A percentile compares a stretch with the other conserved stretches of the same genome.
phyloP scores from a whole-genome alignment of 2,329 filamentous ascomycete species.

The Trichophyton benhamiae region DNA sequence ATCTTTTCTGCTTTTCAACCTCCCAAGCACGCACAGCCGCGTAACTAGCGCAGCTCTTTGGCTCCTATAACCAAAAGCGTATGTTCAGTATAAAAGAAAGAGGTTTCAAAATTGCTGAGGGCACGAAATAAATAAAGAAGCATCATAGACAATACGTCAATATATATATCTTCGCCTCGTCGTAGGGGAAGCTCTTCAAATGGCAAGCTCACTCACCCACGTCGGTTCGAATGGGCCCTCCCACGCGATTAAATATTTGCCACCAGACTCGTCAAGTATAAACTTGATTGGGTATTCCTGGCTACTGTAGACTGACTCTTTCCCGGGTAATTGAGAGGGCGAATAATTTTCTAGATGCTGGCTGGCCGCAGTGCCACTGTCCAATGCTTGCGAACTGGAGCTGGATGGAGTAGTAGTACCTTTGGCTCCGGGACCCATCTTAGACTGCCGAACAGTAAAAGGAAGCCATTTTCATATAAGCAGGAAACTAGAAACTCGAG shows the following conservation, averaged over 20 bases:
- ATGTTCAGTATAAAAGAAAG: neutral
- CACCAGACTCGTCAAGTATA: conserved; percentile 26
- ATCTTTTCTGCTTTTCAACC: conserved; percentile 15
- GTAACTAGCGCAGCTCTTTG: conserved; percentile 25
- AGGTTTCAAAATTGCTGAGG: neutral
- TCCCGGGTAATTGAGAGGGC: neutral
- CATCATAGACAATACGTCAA: neutral
- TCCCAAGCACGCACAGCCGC: conserved; percentile 22
- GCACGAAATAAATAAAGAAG: neutral
- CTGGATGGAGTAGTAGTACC: neutral
- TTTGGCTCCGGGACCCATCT: neutral
- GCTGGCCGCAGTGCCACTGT: neutral
- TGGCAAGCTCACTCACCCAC: conserved; percentile 23
- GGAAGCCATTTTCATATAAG: neutral
- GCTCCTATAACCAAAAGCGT: conserved; percentile 19
- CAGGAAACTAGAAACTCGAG: neutral
- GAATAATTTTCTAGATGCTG: neutral
- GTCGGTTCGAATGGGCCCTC: conserved; percentile 25
- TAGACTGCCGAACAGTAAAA: neutral
- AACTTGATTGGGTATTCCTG: conserved; percentile 26
- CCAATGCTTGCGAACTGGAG: neutral
- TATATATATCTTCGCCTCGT: neutral
- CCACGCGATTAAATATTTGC: conserved; percentile 30
- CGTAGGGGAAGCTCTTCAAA: neutral
- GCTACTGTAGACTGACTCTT: conserved; percentile 15